Evolutionary conservation across 148 eudicot genomes (phyloP).

Genomic region (Rheum nobile): DNA sequence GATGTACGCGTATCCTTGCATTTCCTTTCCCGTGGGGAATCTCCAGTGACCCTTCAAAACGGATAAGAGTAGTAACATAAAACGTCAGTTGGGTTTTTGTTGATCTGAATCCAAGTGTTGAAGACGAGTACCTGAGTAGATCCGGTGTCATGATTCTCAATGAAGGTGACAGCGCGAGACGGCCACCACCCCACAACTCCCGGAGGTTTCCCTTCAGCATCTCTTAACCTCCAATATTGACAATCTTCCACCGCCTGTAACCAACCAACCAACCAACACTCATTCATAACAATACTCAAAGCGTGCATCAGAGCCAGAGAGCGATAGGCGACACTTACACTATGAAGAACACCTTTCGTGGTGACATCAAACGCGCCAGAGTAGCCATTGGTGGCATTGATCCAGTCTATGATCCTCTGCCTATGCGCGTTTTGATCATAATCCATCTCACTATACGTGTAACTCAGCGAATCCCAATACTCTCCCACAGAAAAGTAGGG

Average conservation of each 20-base stretch:
- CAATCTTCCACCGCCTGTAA: constrained; percentile 65
- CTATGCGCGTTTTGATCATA: constrained; percentile 94
- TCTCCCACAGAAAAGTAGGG: constrained; percentile 96
- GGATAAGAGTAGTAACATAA: neutral
- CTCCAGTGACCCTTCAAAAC: constrained; percentile 95
- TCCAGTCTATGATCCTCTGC: constrained; percentile 96
- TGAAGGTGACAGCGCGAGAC: constrained; percentile 93
- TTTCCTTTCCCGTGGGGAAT: constrained; percentile 97
- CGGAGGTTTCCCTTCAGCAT: constrained; percentile 87
- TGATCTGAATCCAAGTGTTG: neutral
- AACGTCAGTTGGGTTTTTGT: neutral
- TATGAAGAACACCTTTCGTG: constrained; percentile 93
- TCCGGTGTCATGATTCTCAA: constrained; percentile 99
- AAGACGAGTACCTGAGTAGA: constrained; percentile 72
- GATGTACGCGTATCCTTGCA: constrained; percentile 99
- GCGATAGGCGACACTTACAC: constrained; percentile 35
- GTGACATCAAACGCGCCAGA: constrained; percentile 99
- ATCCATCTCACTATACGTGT: constrained; percentile 89
- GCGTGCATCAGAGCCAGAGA: neutral
- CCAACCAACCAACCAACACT: neutral
- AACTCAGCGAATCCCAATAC: constrained; percentile 96
- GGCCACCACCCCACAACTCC: constrained; percentile 99
- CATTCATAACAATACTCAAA: neutral
- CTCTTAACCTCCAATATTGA: constrained; percentile 96
- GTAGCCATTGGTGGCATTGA: constrained; percentile 73